phyloP scores from a whole-genome alignment of 1,284 basidiomycete species.

The Ceratobasidium theobromae region DNA sequence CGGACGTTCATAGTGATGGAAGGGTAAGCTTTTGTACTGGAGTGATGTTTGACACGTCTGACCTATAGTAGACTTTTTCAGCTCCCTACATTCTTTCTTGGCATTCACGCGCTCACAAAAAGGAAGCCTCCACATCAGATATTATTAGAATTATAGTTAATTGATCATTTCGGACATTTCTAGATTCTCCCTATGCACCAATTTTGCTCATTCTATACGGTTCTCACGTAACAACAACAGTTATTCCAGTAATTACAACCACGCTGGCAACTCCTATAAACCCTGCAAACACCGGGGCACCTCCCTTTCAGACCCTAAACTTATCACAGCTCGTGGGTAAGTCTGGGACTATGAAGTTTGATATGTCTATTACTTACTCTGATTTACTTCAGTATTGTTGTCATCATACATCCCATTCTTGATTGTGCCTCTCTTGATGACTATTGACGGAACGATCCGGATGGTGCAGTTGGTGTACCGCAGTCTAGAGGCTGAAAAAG shows the following conservation, averaged over 20 bases:
- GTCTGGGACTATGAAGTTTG: background rate
- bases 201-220: constrained; percentile 18
- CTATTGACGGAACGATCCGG: constrained; percentile 21
- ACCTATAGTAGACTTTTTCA: constrained; percentile 60
- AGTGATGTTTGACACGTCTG: background rate
- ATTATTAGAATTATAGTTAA: background rate
- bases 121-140: constrained; percentile 47
- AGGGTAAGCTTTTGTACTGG: constrained; percentile 37
- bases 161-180: too few relatives aligned
- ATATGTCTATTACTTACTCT: background rate
- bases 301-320: background rate
- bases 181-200: constrained; percentile 15
- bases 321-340: constrained; percentile 4
- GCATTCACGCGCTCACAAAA: constrained; percentile 63
- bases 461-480: constrained; percentile 15
- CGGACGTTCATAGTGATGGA: constrained; percentile 64
- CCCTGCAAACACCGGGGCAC: background rate
- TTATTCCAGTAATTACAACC: constrained; percentile 17
- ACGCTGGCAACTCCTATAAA: constrained; percentile 21
- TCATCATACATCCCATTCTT: constrained; percentile 31
- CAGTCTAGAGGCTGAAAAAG: background rate
- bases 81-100: constrained; percentile 71
- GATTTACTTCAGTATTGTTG: constrained; percentile 9
- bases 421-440: constrained; percentile 20
- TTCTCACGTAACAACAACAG: constrained; percentile 26